phyloP scores from a whole-genome alignment of 1,284 basidiomycete genomes.

The Thecaphora thlaspeos region DNA sequence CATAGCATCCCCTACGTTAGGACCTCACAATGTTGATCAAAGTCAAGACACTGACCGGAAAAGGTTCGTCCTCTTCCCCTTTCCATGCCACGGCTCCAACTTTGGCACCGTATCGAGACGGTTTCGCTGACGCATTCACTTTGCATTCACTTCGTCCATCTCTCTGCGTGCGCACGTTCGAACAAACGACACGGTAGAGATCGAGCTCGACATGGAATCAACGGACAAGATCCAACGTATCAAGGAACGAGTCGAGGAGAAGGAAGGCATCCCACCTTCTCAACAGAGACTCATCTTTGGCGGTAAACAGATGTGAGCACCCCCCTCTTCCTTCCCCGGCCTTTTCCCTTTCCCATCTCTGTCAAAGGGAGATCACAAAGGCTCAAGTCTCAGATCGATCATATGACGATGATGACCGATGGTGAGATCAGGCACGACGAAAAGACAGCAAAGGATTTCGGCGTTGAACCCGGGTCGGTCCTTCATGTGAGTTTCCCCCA shows the following conservation, averaged over 20 bases:
- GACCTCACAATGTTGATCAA: conserved; percentile 54
- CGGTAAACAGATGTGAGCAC: conserved; percentile 89
- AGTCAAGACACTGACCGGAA: conserved; percentile 81
- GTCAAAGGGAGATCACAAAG: background rate
- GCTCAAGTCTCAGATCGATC: background rate
- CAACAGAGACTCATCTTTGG: conserved; percentile 94
- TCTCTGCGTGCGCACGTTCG: too few species aligned
- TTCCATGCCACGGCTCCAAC: background rate
- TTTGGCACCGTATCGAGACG: too few species aligned
- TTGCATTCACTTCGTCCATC: too few species aligned
- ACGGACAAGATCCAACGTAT: conserved; percentile 92
- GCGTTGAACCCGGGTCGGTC: conserved; percentile 55
- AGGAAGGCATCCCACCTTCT: conserved; percentile 94
- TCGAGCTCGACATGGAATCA: conserved; percentile 91
- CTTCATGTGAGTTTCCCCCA: conserved; percentile 50
- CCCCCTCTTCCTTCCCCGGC: background rate
- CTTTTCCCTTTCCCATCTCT: background rate
- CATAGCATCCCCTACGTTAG: too few species aligned
- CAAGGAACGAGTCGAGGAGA: conserved; percentile 98
- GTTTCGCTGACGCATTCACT: too few species aligned
- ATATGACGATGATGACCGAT: background rate
- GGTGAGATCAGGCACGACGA: conserved; percentile 58
- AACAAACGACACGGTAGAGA: conserved; percentile 62
- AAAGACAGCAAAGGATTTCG: conserved; percentile 57
- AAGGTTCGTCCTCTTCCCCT: conserved; percentile 64